Evolutionary conservation across 176 grass and related monocot species (phyloP).

Genomic region (Poa annua): DNA sequence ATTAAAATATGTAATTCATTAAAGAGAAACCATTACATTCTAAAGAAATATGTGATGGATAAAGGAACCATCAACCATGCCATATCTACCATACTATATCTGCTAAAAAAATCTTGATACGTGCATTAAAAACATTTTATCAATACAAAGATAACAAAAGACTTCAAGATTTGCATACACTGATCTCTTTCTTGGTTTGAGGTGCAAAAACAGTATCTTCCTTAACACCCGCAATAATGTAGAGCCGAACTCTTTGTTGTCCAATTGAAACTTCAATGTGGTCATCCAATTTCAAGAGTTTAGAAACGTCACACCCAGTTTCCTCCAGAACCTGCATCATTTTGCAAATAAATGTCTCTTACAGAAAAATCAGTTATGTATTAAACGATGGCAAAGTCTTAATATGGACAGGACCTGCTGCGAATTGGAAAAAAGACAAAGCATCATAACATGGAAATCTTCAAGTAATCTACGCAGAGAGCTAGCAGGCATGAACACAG

Average conservation of each 20-base stretch:
- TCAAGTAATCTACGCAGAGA: background rate
- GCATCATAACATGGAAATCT: slow-evolving; percentile 3
- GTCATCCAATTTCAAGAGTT: slow-evolving; percentile 73
- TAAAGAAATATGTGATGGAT: background rate
- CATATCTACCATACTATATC: background rate
- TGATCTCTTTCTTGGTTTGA: slow-evolving; percentile 99
- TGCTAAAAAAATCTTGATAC: background rate
- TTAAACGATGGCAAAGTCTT: background rate
- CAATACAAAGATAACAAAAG: background rate
- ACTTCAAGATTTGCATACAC: slow-evolving; percentile 57
- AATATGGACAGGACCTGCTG: slow-evolving; percentile 8
- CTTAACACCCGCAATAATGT: slow-evolving; percentile 82
- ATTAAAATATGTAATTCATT: background rate
- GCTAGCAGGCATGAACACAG: background rate
- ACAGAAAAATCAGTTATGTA: background rate
- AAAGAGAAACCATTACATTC: background rate
- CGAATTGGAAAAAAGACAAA: background rate
- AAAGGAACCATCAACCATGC: slow-evolving; percentile 37
- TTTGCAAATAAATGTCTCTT: slow-evolving; percentile 23
- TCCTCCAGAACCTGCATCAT: slow-evolving; percentile 82
- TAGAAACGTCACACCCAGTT: slow-evolving; percentile 93
- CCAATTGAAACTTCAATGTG: slow-evolving; percentile 85
- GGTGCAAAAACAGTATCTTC: slow-evolving; percentile 84
- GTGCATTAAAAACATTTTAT: background rate
- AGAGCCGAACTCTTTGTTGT: slow-evolving; percentile 88